Evolutionary conservation across 129 eudicot species (phyloP).

Genomic region (Smallanthus sonchifolius): DNA sequence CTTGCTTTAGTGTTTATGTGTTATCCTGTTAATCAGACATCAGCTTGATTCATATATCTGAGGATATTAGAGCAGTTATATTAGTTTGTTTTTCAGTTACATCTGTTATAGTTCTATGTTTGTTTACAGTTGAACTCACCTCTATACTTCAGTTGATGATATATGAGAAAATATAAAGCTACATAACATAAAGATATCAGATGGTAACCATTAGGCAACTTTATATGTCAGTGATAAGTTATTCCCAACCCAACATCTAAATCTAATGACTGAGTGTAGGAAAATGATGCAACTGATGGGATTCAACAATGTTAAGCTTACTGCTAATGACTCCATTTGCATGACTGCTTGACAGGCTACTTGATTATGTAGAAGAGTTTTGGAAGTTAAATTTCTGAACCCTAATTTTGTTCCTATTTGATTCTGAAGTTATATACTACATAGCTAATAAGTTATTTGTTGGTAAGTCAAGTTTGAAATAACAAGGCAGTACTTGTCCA

Average conservation of each 20-base stretch:
- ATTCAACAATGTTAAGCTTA: not conserved
- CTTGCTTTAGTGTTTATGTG: not conserved
- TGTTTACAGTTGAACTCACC: too few species aligned
- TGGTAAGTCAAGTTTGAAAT: not conserved
- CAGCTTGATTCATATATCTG: not conserved
- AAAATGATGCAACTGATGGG: slow-evolving; percentile 6
- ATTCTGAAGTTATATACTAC: not conserved
- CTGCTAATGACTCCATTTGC: not conserved
- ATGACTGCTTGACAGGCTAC: not conserved
- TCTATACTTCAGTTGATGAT: too few species aligned
- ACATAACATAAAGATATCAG: slow-evolving; percentile 4
- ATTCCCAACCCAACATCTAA: not conserved
- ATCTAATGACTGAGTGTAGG: not conserved
- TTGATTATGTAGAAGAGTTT: not conserved
- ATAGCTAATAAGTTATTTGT: not conserved
- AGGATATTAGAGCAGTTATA: not conserved
- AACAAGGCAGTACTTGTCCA: not conserved
- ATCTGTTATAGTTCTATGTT: too few species aligned
- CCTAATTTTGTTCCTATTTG: not conserved
- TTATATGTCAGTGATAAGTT: not conserved
- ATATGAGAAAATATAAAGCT: not conserved
- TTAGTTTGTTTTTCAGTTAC: too few species aligned
- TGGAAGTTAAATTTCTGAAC: not conserved
- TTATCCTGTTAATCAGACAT: not conserved
- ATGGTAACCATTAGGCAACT: not conserved